Base-by-base conservation (phyloP, 129 eudicot genomes). In the Flaveria robusta region DNA sequence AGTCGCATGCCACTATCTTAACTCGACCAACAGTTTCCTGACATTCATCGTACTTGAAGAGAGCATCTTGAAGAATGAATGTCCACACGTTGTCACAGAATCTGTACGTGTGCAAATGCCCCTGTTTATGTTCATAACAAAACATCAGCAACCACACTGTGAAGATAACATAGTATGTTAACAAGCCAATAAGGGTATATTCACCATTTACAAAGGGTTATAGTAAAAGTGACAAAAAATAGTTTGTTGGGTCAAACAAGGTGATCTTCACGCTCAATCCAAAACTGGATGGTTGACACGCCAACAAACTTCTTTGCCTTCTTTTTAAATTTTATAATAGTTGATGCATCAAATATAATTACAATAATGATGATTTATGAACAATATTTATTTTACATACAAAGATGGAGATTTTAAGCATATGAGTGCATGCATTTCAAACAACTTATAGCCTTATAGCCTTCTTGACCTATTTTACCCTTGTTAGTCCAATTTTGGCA, bases 21-120 rank as follows among this genome's bases (percentile, higher is more conserved):
- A 93, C 91, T 24, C 90, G 87, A 3, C 88, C 84, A 47, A 93
- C 97, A 73, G 82, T 87, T 72, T 90, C 97, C 41, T 84, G 91
- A 79, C 71, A 52, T 58, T 90, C 97, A 39, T 93, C 98, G 23
- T 83, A 86, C 83, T 93, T 93, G 82, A 93, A 86, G 29, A 74
- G 63, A 41, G 91, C 98, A 77, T 93, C 88, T 64, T 88, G 96
- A 16, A 93, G 79, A 74, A 90, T 88, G 90, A 93, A 93, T 12
- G 97, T 93, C 98, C 98, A 93, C 15, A 93, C 98, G 27, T 93
- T 90, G 90, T 93, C 97, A 81, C 96, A 93, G 87, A 93, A 93
- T 76, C 98, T 87, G 86, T 93, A 93, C 8, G 97, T 93, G 81
- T 93, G 98, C 74, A 93, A 92, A 84, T 90, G 97, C 69, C 97